Evolutionary conservation across 2,329 filamentous ascomycete genomes (phyloP).

Genomic region (Diaporthe citri): DNA sequence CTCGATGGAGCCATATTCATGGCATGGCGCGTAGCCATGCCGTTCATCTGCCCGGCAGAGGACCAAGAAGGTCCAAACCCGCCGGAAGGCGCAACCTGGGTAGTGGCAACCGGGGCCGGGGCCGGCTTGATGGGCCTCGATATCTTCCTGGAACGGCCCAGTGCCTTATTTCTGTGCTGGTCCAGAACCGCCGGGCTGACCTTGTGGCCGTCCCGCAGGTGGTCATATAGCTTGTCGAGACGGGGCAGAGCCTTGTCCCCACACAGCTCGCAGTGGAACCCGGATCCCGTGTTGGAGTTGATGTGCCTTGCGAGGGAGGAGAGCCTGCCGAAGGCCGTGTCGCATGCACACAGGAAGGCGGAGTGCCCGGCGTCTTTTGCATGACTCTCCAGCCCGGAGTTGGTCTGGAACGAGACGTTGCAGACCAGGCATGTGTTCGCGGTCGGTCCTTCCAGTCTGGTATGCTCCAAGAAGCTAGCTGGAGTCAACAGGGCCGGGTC

Average conservation of each 20-base stretch:
- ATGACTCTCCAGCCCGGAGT: conserved; percentile 8
- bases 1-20: not conserved
- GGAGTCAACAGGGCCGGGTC: not conserved
- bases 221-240: not conserved
- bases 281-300: conserved; percentile 4
- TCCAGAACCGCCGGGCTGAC: conserved; percentile 11
- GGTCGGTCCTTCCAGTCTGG: not conserved
- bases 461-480: conserved; percentile 1
- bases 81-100: not conserved
- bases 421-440: not conserved
- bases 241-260: not conserved
- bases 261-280: conserved; percentile 1
- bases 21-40: not conserved
- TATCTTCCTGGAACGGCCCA: not conserved
- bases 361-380: not conserved
- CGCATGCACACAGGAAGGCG: not conserved
- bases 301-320: not conserved
- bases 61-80: not conserved
- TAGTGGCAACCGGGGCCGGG: not conserved
- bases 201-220: conserved; percentile 14
- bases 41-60: not conserved
- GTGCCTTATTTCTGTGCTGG: not conserved
- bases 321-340: not conserved
- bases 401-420: not conserved
- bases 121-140: not conserved